These are phyloP conservation scores for Chloris gayana DNA, from an alignment of 176 grass and related monocot species.

Conservation along the genomic window DNA sequence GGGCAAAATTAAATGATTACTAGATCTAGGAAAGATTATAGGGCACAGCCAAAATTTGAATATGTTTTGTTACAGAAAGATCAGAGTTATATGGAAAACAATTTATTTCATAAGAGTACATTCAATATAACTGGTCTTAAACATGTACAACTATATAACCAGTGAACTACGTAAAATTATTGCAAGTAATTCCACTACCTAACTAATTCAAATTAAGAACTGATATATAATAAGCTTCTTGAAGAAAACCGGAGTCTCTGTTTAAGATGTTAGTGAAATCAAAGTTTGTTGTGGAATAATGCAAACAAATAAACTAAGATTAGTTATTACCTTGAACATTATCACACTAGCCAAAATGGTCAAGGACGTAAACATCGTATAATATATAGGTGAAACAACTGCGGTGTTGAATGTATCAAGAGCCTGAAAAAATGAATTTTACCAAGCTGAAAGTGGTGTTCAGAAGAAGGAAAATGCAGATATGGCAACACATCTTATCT, in stretches of 20 bases:
- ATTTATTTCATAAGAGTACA: not conserved
- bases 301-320: slow-evolving; percentile 30
- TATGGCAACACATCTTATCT: not conserved
- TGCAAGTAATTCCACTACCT: not conserved
- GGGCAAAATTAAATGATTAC: not conserved
- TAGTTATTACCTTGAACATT: slow-evolving; percentile 78
- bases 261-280: not conserved
- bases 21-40: too few relatives aligned
- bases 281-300: slow-evolving; percentile 27
- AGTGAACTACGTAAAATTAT: not conserved
- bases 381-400: slow-evolving; percentile 83
- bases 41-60: too few relatives aligned
- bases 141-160: not conserved
- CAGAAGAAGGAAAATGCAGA: not conserved
- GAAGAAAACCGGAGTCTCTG: not conserved
- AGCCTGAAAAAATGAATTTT: slow-evolving; percentile 50
- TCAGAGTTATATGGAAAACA: not conserved
- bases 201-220: slow-evolving; percentile 29
- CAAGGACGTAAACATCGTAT: slow-evolving; percentile 82
- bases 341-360: slow-evolving; percentile 87
- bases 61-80: not conserved
- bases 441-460: slow-evolving; percentile 20
- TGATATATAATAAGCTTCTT: not conserved
- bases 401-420: slow-evolving; percentile 88
- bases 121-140: not conserved